phyloP scores from a whole-genome alignment of 23 red algal species.

The Agarophyton chilense region DNA sequence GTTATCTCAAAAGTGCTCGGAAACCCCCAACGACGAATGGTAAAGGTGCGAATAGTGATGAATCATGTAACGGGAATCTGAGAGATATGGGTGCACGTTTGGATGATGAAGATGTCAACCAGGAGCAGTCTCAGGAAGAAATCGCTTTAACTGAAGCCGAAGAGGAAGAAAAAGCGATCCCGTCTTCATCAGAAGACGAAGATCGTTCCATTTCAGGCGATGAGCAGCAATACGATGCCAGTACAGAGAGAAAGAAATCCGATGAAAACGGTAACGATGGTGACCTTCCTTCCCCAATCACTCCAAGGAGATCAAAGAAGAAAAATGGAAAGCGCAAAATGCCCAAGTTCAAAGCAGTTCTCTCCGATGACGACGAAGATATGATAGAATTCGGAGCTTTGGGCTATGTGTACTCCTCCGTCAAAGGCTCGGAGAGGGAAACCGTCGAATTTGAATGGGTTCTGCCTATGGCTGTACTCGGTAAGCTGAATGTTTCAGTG shows the following conservation, averaged over 20 bases:
- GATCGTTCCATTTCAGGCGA: not conserved
- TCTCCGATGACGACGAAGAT: constrained; percentile 30
- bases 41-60: not conserved
- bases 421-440: not conserved
- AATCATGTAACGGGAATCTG: not conserved
- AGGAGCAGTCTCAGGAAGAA: not conserved
- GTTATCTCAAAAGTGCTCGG: not conserved
- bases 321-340: not conserved
- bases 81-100: constrained; percentile 30
- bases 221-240: constrained; percentile 13
- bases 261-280: constrained; percentile 20
- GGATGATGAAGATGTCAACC: not conserved
- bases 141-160: not conserved
- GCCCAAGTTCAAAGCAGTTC: not conserved
- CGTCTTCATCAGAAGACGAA: constrained; percentile 45
- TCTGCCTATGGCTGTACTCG: constrained; percentile 32
- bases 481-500: constrained; percentile 57
- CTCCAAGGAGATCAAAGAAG: not conserved
- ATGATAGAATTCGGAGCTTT: not conserved
- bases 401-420: constrained; percentile 15
- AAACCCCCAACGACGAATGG: not conserved
- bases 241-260: not conserved
- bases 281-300: not conserved
- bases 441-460: constrained; percentile 42
- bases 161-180: not conserved